Percentiles rank a stretch among this genome's conserved stretches.
Conservation (phyloP, 1,284 basidiomycete genomes). For the Inonotus obliquus region DNA sequence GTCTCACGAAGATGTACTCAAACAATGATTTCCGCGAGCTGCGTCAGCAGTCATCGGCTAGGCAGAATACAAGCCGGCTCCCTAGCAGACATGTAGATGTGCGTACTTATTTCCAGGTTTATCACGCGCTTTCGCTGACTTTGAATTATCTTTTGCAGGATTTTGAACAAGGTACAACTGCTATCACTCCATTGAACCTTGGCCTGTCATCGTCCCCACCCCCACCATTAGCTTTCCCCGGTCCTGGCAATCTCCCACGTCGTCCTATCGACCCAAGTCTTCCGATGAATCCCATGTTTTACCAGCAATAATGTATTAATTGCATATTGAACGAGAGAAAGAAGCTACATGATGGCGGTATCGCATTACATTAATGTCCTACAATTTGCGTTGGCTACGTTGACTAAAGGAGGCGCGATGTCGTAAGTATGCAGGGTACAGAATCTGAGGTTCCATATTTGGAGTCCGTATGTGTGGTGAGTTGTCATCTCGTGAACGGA, state of each 20-base stretch:
- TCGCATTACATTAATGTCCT: slow-evolving; percentile 3
- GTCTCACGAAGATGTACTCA: slow-evolving; percentile 73
- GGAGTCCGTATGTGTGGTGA: slow-evolving; percentile 20
- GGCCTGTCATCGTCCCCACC: slow-evolving; percentile 3
- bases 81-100: slow-evolving; percentile 78
- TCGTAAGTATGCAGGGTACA: slow-evolving; percentile 2
- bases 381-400: slow-evolving; percentile 4
- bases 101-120: slow-evolving; percentile 29
- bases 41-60: slow-evolving; percentile 56
- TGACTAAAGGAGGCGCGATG: slow-evolving; percentile 2
- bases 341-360: neutral
- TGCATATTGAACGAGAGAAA: neutral
- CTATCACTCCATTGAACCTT: slow-evolving; percentile 13
- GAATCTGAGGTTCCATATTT: neutral
- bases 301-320: slow-evolving; percentile 11
- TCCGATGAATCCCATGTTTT: slow-evolving; percentile 18
- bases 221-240: slow-evolving; percentile 2
- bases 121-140: slow-evolving; percentile 21
- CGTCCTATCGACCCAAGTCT: slow-evolving; percentile 14
- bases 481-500: slow-evolving; percentile 47
- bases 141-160: slow-evolving; percentile 25
- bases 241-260: slow-evolving; percentile 6
- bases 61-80: slow-evolving; percentile 74
- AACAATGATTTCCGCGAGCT: slow-evolving; percentile 76
- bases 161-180: slow-evolving; percentile 25